phyloP scores from a whole-genome alignment of 2,329 filamentous ascomycete genomes.

The Sphaceloma murrayae region DNA sequence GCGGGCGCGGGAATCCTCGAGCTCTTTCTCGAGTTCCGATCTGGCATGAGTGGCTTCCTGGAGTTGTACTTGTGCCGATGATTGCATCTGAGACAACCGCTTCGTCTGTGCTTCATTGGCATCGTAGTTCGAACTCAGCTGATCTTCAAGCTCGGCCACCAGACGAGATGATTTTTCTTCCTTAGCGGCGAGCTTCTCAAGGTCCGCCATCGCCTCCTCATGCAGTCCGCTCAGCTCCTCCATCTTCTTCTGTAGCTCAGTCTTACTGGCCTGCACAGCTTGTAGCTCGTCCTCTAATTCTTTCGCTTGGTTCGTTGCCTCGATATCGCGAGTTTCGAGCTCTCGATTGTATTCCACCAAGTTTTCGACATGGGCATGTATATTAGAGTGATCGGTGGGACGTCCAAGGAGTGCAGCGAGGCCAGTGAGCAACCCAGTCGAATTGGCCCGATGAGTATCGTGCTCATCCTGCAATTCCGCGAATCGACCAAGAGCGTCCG shows the following conservation, averaged over 20 bases:
- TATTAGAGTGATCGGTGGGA: constrained; percentile 40
- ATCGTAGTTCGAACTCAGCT: constrained; percentile 90
- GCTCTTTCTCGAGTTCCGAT: constrained; percentile 45
- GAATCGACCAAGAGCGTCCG: constrained; percentile 27
- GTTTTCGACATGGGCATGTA: constrained; percentile 36
- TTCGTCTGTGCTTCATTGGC: constrained; percentile 79
- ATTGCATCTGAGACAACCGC: constrained; percentile 61
- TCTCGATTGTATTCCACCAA: constrained; percentile 39
- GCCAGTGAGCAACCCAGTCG: constrained; percentile 51
- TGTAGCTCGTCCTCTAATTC: constrained; percentile 35
- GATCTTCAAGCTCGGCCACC: constrained; percentile 93
- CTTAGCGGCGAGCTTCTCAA: constrained; percentile 48
- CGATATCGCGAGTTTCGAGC: constrained; percentile 34
- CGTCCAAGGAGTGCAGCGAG: constrained; percentile 56
- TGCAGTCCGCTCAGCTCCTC: constrained; percentile 40
- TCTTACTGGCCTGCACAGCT: constrained; percentile 31
- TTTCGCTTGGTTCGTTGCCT: constrained; percentile 36
- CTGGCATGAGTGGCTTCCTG: constrained; percentile 34
- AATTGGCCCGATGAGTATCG: constrained; percentile 48
- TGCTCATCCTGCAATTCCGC: constrained; percentile 31
- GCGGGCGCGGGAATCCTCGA: constrained; percentile 71
- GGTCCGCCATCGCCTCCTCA: constrained; percentile 47
- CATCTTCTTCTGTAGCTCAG: constrained; percentile 35
- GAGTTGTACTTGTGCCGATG: constrained; percentile 36
- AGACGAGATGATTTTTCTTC: constrained; percentile 88